phyloP scores from a whole-genome alignment of 768 basidiomycete genomes.

The Mrakia gelida region DNA sequence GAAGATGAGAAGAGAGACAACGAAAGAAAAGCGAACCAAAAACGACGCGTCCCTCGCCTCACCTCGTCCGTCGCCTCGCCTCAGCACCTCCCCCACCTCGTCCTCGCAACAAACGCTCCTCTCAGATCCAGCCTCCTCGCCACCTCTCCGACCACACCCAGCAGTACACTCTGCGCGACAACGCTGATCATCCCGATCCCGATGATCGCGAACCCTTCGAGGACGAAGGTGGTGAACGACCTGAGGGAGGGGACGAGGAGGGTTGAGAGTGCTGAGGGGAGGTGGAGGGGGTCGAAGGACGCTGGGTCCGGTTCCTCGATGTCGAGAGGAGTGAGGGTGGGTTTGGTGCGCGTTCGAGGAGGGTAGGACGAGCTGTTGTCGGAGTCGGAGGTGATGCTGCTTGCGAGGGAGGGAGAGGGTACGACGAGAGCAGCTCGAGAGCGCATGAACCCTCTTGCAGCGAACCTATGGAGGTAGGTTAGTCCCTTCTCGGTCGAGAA shows the following conservation, averaged over 20 bases:
- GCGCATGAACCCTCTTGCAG: conserved; percentile 6
- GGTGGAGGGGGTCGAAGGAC: neutral
- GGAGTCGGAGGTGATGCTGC: neutral
- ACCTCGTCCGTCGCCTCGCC: too few species aligned
- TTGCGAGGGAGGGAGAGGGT: neutral
- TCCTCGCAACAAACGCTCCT: neutral
- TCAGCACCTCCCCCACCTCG: neutral
- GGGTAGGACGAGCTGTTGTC: neutral
- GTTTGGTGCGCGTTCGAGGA: neutral
- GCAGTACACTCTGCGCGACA: neutral
- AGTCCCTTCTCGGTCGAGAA: neutral
- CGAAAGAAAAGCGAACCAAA: too few species aligned
- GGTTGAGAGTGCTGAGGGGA: neutral
- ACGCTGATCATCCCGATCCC: neutral
- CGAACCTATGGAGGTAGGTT: neutral
- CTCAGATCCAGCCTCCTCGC: neutral
- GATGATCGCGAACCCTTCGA: conserved; percentile 4
- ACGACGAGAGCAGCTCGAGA: neutral
- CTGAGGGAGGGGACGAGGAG: neutral
- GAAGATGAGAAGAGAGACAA: too few species aligned
- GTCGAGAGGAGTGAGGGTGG: too few species aligned
- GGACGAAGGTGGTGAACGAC: neutral
- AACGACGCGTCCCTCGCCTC: too few species aligned
- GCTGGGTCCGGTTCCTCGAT: neutral
- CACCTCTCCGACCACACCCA: neutral